Conservation (phyloP, 176 grass and related monocot species). For the Stipa capillata region DNA sequence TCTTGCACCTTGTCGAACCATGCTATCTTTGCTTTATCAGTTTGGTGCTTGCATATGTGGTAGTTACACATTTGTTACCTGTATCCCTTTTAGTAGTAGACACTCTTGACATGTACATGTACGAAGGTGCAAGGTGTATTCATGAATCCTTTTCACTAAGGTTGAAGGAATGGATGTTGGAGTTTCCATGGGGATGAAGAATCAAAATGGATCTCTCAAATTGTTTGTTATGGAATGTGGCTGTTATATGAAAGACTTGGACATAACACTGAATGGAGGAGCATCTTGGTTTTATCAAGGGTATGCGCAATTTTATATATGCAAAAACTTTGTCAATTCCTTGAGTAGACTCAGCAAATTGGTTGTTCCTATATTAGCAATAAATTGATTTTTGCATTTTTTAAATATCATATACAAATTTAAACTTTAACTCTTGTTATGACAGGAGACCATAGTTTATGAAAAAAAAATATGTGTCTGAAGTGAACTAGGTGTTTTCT, state of each 20-base stretch:
- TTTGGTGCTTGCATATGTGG: not conserved
- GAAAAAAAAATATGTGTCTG: not conserved
- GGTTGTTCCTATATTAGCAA: not conserved
- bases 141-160: conserved; percentile 46
- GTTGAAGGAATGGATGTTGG: conserved; percentile 94
- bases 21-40: not conserved
- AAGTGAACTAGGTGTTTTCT: conserved; percentile 1
- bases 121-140: conserved; percentile 17
- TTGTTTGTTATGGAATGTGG: conserved; percentile 53
- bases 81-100: not conserved
- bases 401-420: not conserved
- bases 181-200: conserved; percentile 73
- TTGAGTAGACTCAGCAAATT: not conserved
- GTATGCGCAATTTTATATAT: conserved; percentile 26
- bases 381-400: not conserved
- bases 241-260: conserved; percentile 69
- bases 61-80: not conserved
- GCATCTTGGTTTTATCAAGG: conserved; percentile 98
- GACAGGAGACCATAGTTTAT: not conserved
- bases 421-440: not conserved
- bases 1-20: not conserved
- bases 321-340: not conserved
- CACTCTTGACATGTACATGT: conserved; percentile 10
- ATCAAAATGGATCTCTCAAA: conserved; percentile 76
- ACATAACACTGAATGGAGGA: conserved; percentile 68